A percentile compares a stretch with the other conserved stretches of the same genome.
Evolutionary conservation across 2,329 filamentous ascomycete genomes (phyloP).

Genomic region (Fonsecaea multimorphosa): DNA sequence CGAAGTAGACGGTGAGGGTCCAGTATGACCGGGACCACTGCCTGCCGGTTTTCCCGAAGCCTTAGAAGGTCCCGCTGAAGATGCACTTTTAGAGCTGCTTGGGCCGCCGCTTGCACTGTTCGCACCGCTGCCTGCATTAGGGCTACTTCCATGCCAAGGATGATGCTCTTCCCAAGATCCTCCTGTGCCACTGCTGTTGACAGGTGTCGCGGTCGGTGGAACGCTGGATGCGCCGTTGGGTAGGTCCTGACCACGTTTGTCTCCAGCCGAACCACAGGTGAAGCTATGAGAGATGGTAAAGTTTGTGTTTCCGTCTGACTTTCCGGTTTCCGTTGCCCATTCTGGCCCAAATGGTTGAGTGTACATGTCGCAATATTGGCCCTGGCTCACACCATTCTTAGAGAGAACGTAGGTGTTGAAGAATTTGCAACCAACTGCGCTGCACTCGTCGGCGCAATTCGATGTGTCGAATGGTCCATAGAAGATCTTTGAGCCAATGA

Average conservation of each 20-base stretch:
- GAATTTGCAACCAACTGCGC: constrained; percentile 25
- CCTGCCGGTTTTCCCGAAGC: neutral
- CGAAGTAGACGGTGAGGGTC: constrained; percentile 5
- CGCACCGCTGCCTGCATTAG: constrained; percentile 1
- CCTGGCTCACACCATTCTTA: constrained; percentile 26
- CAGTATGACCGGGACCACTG: neutral
- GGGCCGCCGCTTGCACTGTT: constrained; percentile 1
- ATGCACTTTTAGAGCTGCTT: neutral
- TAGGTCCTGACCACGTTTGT: constrained; percentile 14
- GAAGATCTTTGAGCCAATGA: constrained; percentile 32
- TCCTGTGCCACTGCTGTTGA: neutral
- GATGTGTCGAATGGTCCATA: constrained; percentile 29
- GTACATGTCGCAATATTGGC: constrained; percentile 35
- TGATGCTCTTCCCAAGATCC: constrained; percentile 27
- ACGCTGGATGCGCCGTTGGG: neutral
- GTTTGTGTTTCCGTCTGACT: constrained; percentile 20
- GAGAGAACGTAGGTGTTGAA: constrained; percentile 36
- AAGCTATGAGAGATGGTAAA: constrained; percentile 29
- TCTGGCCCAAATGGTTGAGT: constrained; percentile 18
- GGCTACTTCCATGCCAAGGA: constrained; percentile 27
- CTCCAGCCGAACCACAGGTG: constrained; percentile 22
- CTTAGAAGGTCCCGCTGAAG: neutral
- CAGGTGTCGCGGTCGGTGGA: neutral
- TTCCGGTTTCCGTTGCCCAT: constrained; percentile 27
- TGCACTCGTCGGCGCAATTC: constrained; percentile 27